Base-by-base conservation (phyloP, 106 monocot genomes). In the Amphibolis antarctica region DNA sequence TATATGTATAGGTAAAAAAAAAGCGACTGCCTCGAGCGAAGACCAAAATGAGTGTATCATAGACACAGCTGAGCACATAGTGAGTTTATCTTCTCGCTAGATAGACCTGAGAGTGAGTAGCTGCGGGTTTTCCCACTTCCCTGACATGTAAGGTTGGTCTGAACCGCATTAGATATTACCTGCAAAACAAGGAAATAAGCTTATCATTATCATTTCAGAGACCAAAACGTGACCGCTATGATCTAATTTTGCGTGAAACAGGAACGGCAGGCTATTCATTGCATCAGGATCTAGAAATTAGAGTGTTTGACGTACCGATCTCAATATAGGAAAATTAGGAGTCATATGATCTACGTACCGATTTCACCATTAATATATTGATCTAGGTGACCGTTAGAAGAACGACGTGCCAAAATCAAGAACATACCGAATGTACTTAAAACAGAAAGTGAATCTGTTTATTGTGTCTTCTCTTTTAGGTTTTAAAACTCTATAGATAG, bases 21-120 rank as follows among this genome's bases (percentile, higher is more conserved):
- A 48, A 9, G 19, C 53, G 9, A 29, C 4, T 58, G 24, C 58
- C 58, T 58, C 58, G 29, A 12, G 30, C 58, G 9, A 58, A 58
- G 29, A 18, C 28, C 29, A 58, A 17, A 13, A n/a, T 28, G 3
- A 14, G 14, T 61, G 19, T 42, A 30, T 64, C 47, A 66, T 50
- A 43, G 49, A 26, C 65, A 66, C 28, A 66, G 65, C 20, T 66
- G 65, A 10, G 49, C 65, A 36, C 65, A 66, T 31, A 66, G 31
- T 26, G 65, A 66, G n/a, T 30, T 66, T 50, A 66, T 52, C 19
- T 66, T 27, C 14, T 7, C 28, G 10, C 25, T 31, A 30, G 30
- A n/a, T 18, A 19, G 29, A 53, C 31, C 15, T 52, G 49, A 18
- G n/a, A 19, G 29, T 28, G 49, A 29, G 15, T 53, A 66, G 28